Evolutionary conservation across 768 basidiomycete species (phyloP).

Genomic region (Pisolithus orientalis): DNA sequence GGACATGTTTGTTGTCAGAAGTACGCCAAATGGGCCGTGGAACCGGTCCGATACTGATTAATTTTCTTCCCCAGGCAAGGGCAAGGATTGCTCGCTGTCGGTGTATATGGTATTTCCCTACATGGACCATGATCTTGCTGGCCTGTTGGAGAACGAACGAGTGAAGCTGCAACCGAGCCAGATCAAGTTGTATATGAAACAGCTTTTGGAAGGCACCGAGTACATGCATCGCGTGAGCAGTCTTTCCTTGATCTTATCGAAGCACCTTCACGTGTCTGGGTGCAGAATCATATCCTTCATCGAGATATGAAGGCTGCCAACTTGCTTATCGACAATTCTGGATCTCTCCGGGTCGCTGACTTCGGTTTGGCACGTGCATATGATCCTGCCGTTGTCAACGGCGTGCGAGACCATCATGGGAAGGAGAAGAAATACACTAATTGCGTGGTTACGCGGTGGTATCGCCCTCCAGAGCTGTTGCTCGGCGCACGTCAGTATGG

Average conservation of each 20-base stretch:
- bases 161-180: conserved; percentile 78
- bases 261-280: conserved; percentile 5
- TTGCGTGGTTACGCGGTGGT: conserved; percentile 93
- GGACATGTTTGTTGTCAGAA: conserved; percentile 88
- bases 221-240: conserved; percentile 86
- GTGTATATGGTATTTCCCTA: conserved; percentile 99
- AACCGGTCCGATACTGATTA: conserved; percentile 1
- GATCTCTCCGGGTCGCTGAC: conserved; percentile 85
- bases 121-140: conserved; percentile 99
- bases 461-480: conserved; percentile 87
- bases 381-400: conserved; percentile 43
- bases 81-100: conserved; percentile 61
- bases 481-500: conserved; percentile 87
- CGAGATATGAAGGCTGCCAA: conserved; percentile 99
- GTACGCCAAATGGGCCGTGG: conserved; percentile 35
- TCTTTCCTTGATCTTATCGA: not conserved
- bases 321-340: conserved; percentile 83
- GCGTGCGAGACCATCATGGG: conserved; percentile 34
- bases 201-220: conserved; percentile 91
- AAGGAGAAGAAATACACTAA: conserved; percentile 83
- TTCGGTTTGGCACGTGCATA: conserved; percentile 91
- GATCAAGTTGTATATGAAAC: conserved; percentile 95
- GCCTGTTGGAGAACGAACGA: conserved; percentile 85
- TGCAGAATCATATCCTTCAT: conserved; percentile 90
- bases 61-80: conserved; percentile 40